These are phyloP conservation scores for Talaromyces proteolyticus DNA, from an alignment of 495 filamentous ascomycete genomes.

Conservation along the genomic window DNA sequence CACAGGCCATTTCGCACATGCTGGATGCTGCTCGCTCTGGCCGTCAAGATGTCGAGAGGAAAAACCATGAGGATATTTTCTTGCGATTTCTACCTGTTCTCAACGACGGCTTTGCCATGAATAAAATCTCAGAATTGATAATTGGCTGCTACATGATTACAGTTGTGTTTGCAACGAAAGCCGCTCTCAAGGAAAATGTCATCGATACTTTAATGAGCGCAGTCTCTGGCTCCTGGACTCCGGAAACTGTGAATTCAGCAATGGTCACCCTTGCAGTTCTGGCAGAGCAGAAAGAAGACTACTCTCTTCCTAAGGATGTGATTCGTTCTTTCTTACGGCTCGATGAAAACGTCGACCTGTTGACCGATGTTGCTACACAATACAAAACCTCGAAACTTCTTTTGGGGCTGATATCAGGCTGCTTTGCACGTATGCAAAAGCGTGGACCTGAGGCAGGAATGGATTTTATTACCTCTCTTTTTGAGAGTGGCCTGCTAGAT, in stretches of 20 bases:
- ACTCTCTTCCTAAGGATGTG: conserved; percentile 55
- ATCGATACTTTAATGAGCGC: conserved; percentile 81
- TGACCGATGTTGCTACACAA: conserved; percentile 56
- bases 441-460: conserved; percentile 17
- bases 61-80: conserved; percentile 74
- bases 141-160: conserved; percentile 87
- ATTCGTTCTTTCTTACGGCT: conserved; percentile 63
- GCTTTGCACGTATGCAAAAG: conserved; percentile 57
- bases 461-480: conserved; percentile 49
- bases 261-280: conserved; percentile 75
- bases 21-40: conserved; percentile 70
- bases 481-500: conserved; percentile 55
- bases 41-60: conserved; percentile 55
- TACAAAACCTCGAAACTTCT: conserved; percentile 68
- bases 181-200: conserved; percentile 64
- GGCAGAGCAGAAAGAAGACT: conserved; percentile 62
- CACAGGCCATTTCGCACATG: conserved; percentile 75
- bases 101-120: conserved; percentile 67
- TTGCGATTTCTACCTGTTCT: conserved; percentile 68
- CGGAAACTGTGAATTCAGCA: conserved; percentile 64
- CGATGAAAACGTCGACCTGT: conserved; percentile 46
- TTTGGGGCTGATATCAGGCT: conserved; percentile 63
- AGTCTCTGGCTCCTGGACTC: conserved; percentile 66
- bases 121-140: conserved; percentile 66
- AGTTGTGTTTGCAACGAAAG: conserved; percentile 77